Conservation (phyloP, 495 filamentous ascomycete species). For the Neurospora terricola region DNA sequence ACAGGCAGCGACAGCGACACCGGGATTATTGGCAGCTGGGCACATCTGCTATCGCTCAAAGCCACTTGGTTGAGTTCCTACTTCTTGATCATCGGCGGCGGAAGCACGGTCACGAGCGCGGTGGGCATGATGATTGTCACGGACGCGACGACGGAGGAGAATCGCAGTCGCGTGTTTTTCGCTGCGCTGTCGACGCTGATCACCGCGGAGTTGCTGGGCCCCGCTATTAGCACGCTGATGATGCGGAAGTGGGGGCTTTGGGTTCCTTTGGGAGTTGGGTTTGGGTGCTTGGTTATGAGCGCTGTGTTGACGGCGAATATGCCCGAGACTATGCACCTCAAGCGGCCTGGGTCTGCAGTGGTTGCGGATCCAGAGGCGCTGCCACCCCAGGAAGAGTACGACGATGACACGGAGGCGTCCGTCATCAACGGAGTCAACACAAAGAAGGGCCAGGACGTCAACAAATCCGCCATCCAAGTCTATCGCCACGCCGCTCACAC, state of each 20-base stretch:
- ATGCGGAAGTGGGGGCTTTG: background rate
- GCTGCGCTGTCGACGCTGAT: background rate
- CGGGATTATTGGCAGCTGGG: background rate
- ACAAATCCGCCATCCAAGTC: background rate
- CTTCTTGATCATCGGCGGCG: background rate
- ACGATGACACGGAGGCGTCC: background rate
- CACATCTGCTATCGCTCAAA: background rate
- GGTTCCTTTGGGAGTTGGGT: background rate
- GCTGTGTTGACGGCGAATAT: background rate
- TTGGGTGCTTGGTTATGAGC: background rate
- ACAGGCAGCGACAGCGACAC: background rate
- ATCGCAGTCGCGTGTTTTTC: background rate
- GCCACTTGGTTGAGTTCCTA: background rate
- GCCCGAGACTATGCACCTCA: background rate
- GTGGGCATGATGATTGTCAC: background rate
- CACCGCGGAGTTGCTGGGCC: background rate
- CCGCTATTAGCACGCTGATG: background rate
- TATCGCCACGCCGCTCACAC: background rate
- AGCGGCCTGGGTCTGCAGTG: background rate
- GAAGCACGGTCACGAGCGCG: background rate
- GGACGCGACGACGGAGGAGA: background rate
- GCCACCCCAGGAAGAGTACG: background rate
- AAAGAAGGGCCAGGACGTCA: background rate
- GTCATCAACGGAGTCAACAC: background rate
- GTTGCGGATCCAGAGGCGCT: background rate